phyloP scores from a whole-genome alignment of 2,329 filamentous ascomycete species.

The Aspergillus awamori region DNA sequence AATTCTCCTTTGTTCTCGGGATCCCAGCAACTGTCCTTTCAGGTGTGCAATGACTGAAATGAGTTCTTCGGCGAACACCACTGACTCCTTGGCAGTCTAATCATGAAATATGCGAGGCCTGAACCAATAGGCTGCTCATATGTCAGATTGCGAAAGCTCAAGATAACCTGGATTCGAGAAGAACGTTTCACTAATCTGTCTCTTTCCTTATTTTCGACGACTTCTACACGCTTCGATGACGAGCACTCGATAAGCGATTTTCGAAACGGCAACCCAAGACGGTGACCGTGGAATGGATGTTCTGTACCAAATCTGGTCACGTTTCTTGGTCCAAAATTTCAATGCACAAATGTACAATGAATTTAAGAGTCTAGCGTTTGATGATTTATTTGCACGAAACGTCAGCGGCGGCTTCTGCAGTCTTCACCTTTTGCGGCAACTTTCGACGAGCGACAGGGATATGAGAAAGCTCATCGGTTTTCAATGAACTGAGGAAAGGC shows the following conservation, averaged over 20 bases:
- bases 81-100: conserved; percentile 12
- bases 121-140: background rate
- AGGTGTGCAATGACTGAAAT: background rate
- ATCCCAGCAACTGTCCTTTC: background rate
- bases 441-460: conserved; percentile 52
- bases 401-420: conserved; percentile 62
- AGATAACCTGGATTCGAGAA: conserved; percentile 57
- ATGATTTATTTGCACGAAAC: conserved; percentile 59
- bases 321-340: conserved; percentile 73
- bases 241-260: conserved; percentile 55
- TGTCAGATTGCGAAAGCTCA: conserved; percentile 9
- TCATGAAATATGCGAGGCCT: conserved; percentile 6
- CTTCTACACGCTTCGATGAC: conserved; percentile 46
- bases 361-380: conserved; percentile 68
- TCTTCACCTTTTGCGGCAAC: conserved; percentile 66
- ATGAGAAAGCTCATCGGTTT: conserved; percentile 60
- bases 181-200: conserved; percentile 33
- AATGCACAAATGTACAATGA: conserved; percentile 75
- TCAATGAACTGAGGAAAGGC: conserved; percentile 56
- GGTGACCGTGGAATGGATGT: conserved; percentile 57
- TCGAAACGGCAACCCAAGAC: conserved; percentile 37
- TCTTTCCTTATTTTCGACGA: conserved; percentile 21
- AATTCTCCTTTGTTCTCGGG: conserved; percentile 1
- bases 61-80: background rate
- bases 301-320: conserved; percentile 74